A percentile compares a stretch with the other conserved stretches of the same genome.
These are phyloP conservation scores for Aegilops longissima DNA, from an alignment of 176 grass and related monocot genomes.

Conservation along the genomic window DNA sequence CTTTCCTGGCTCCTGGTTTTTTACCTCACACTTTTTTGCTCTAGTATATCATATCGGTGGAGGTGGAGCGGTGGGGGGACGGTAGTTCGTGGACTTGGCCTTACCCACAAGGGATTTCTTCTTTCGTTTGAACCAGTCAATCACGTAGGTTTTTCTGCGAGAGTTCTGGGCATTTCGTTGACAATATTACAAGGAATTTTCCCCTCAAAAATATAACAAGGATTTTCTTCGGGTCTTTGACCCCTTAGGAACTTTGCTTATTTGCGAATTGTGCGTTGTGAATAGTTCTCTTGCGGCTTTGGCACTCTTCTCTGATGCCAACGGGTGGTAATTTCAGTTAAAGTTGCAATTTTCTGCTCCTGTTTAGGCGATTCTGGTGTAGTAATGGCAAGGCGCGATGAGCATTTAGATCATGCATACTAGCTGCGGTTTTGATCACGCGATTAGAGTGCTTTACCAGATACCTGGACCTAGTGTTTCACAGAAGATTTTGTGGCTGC, in stretches of 20 bases:
- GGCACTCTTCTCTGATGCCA: background rate
- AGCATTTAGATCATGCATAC: background rate
- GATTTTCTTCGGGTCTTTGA: background rate
- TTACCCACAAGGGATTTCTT: background rate
- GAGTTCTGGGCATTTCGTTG: background rate
- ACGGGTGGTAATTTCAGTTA: background rate
- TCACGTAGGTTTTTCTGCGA: background rate
- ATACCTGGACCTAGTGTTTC: background rate
- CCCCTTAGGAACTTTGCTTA: background rate
- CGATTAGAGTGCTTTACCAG: background rate
- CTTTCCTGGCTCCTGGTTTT: background rate
- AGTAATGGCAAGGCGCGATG: background rate
- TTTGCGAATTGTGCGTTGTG: background rate
- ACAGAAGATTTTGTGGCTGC: background rate
- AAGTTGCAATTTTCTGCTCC: conserved; percentile 13
- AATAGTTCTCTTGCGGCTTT: background rate
- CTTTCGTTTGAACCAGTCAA: background rate
- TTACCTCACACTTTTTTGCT: background rate
- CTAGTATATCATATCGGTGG: no score
- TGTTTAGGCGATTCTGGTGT: background rate
- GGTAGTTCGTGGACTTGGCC: background rate
- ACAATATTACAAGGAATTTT: background rate
- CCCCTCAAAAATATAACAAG: no score
- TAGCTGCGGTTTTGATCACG: background rate
- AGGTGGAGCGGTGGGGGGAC: background rate